Base-by-base conservation (phyloP, 257 asterid species). In the Solanum virginianum region DNA sequence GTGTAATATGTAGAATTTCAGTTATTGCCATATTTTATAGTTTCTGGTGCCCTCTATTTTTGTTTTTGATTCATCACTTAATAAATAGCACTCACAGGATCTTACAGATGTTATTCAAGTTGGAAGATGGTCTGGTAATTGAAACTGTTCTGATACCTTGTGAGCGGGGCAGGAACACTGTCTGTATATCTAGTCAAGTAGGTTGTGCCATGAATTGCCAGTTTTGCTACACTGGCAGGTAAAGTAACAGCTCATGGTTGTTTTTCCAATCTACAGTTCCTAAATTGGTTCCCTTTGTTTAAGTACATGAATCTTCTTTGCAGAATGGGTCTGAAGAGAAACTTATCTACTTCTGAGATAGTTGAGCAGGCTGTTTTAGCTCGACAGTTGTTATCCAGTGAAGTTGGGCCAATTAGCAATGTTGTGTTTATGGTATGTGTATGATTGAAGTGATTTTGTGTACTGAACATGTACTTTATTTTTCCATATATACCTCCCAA, bases 171-270 rank as follows among this genome's bases (percentile, higher is more conserved):
- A 95, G 98, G 82, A 97, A 90, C 84, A 97, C 99, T 29, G 97
- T 95, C n/a, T 97, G 99, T 62, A 92, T 97, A 87, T 97, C 99
- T 59, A 95, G 99, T 91, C 99, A 97, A 92, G 99, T 97, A 80
- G 99, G 99, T 75, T 95, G 98, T 80, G 97, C 93, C 1, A 93
- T 97, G 99, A 97, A 97, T 89, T 97, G 99, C 86, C 99, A 97
- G 89, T 95, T 97, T 92, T 97, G 99, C 92, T 97, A 94, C 89
- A 95, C 99, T 20, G 99, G 99, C 89, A 95, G 98, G 99, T 88
- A 90, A 85, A 86, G 90, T 75, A 47, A 60, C 47, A 77, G 26
- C 81, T 51, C 53, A 1, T 49, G 45, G 3, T 77, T 77, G 2
- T 77, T 26, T 45, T 26, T 77, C 65, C 82, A 47, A 49, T 68